Evolutionary conservation across 2,329 filamentous ascomycete genomes (phyloP).

Genomic region (Fusarium phyllophilum): DNA sequence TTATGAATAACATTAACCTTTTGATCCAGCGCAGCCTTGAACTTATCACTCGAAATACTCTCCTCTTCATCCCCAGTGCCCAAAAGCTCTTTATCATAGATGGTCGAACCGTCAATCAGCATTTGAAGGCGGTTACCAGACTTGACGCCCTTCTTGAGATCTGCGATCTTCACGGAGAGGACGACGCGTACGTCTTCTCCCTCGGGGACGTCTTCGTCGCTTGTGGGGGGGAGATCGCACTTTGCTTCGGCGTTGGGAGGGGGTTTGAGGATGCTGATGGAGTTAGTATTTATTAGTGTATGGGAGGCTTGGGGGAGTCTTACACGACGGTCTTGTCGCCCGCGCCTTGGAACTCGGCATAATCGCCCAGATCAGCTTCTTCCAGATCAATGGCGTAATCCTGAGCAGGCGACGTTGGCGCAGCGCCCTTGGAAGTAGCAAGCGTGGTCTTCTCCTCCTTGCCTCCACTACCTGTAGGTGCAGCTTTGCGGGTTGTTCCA

Average conservation of each 20-base stretch:
- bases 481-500: background rate
- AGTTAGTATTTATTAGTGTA: background rate
- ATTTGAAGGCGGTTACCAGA: slow-evolving; percentile 2
- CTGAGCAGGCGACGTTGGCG: background rate
- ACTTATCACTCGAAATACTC: background rate
- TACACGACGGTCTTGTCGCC: background rate
- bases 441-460: background rate
- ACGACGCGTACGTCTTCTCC: slow-evolving; percentile 1
- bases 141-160: background rate
- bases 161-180: background rate
- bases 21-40: slow-evolving; percentile 5
- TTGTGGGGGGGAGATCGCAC: background rate
- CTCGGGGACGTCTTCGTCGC: background rate
- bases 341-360: background rate
- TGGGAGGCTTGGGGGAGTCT: background rate
- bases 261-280: background rate
- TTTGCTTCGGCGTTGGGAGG: slow-evolving; percentile 5
- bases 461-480: background rate
- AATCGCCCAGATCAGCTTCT: background rate
- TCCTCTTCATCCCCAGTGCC: background rate
- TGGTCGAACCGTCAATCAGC: background rate
- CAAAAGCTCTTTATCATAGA: slow-evolving; percentile 8
- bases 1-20: slow-evolving; percentile 11
- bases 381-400: background rate
- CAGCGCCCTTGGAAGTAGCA: background rate